Base-by-base conservation (phyloP, 2,329 filamentous ascomycete genomes). In the Didymella keratinophila region DNA sequence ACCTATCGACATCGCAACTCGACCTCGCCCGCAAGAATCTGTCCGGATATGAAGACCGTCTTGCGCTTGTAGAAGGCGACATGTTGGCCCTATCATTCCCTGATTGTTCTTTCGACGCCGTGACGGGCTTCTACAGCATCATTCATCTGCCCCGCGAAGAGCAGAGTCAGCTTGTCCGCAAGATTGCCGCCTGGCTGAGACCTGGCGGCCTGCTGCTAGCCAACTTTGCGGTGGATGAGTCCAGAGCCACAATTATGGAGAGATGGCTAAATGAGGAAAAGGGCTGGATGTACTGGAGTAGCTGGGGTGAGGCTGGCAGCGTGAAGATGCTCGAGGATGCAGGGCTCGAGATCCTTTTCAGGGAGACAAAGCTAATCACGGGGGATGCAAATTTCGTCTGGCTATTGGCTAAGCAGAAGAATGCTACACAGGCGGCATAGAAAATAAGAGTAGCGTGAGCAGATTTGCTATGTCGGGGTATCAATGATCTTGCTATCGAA, bases 71-170 rank as follows among this genome's bases (percentile, higher is more conserved):
- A 3, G 62, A 73, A 16, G 78, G 76, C 2, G 80, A 82, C 52
- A 82, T 82, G 80, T 71, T 77, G 56, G 60, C 56, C 0, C 68
- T 82, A 1, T 52, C 68, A 1, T 80, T 81, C 57, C 58, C 54
- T 0, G 56, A 62, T 0, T 68, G 43, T 0, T 73, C 74, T 0
- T 77, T 87, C 54, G 79, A 85, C 56, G 83, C 80, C 4, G 78
- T 85, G 1, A 64, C 83, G 1, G 84, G 74, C 0, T 80, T 87
- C 64, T 86, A 85, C 70, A 84, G 80, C 32, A 69, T 87, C 50
- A 81, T 86, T 50, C 85, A 87, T 63, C 77, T 87, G 5, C 83
- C 84, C 1, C 77, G 79, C 6, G 71, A 72, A 1, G 83, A 86
- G 66, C 84, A 87, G 71, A 71, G 62, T 0, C 69, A 70, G 21